Conservation (phyloP, 1,284 basidiomycete species). For the Microbotryum silenes-acaulis region DNA sequence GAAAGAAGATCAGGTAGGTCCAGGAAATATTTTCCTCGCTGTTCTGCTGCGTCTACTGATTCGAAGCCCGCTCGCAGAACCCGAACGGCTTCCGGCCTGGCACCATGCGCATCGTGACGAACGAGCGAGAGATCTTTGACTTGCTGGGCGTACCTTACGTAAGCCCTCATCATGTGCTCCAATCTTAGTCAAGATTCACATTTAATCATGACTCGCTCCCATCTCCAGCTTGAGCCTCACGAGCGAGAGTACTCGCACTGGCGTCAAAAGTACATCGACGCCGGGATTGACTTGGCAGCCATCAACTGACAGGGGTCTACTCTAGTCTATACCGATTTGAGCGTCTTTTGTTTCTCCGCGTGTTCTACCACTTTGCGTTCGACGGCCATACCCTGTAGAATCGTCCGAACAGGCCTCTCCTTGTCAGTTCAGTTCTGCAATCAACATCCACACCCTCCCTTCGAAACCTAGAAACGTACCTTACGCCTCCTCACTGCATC, state of each 20-base stretch:
- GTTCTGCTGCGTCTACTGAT: neutral
- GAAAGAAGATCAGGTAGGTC: conserved; percentile 9
- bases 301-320: neutral
- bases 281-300: neutral
- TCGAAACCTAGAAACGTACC: conserved; percentile 14
- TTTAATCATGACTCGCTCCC: neutral
- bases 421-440: neutral
- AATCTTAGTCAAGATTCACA: neutral
- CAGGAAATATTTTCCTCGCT: neutral
- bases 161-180: neutral
- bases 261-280: conserved; percentile 1
- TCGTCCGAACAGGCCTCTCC: neutral
- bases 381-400: conserved; percentile 68
- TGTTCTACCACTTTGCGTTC: conserved; percentile 85
- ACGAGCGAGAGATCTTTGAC: conserved; percentile 31
- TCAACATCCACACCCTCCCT: neutral
- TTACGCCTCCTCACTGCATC: conserved; percentile 84
- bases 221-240: conserved; percentile 14
- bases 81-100: conserved; percentile 29
- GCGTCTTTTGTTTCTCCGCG: conserved; percentile 93
- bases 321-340: conserved; percentile 56
- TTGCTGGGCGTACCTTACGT: conserved; percentile 28
- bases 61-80: neutral
- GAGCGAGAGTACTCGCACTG: conserved; percentile 16
- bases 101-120: conserved; percentile 24